Evolutionary conservation across 1,139 yeast species (phyloP), one percentile per base, ranked within the genome.

Genomic region (Chernovozyma aurita): DNA sequence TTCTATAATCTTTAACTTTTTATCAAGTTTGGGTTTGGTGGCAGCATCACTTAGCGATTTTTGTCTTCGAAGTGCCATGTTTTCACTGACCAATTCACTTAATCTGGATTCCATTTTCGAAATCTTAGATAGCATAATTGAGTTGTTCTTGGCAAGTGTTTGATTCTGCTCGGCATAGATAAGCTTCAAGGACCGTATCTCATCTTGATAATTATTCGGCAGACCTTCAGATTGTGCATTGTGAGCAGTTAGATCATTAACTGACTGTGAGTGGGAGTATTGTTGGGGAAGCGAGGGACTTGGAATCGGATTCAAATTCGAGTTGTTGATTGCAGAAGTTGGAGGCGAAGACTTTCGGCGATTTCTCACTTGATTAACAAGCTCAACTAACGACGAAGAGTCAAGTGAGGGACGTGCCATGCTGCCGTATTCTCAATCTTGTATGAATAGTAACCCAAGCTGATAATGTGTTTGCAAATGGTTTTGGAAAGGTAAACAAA

Each of bases 121-220:
- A 14, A 80, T 61, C 42, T 65, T 73, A 25, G 66, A 49, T 59
- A 70, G 59, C 52, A 80, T 58, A 17, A 67, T 52, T 6, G 79
- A 69, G 50, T 79, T 80, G 38, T 71, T 73, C 44, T 68, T 71
- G 1, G 84, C 83, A 28, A 81, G 55, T 15, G 73, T 66, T 41
- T 63, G 64, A 52, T 80, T 80, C 48, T 80, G 81, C 9, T 49
- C 45, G 17, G 59, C 44, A 39, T 63, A 63, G 34, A 59, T 60
- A 9, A 32, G 36, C n/a, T 22, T 22, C n/a, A 22, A n/a, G n/a
- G n/a, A n/a, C n/a, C n/a, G n/a, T n/a, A n/a, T n/a, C n/a, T n/a
- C n/a, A n/a, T n/a, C n/a, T n/a, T n/a, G n/a, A n/a, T n/a, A n/a
- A n/a, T n/a, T n/a, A n/a, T n/a, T n/a, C n/a, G n/a, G n/a, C n/a